These are phyloP conservation scores for Nicotiana undulata DNA, from an alignment of 257 asterid genomes.

Conservation along the genomic window DNA sequence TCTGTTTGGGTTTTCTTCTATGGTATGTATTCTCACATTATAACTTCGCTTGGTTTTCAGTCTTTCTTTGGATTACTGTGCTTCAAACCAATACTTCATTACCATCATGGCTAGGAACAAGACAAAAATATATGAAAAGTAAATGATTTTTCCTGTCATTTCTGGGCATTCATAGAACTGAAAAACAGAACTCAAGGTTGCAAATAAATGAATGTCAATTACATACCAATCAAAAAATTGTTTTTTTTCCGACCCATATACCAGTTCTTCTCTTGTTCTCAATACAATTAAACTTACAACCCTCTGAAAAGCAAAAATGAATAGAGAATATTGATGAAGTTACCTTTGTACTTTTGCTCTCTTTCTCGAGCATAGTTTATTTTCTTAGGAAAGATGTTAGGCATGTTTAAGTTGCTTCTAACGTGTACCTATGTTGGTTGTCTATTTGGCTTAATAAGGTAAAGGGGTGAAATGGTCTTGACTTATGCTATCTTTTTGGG, in stretches of 20 bases:
- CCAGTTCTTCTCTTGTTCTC: background rate
- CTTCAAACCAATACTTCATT: background rate
- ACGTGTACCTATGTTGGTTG: background rate
- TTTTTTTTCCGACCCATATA: background rate
- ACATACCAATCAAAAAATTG: background rate
- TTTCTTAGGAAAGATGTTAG: background rate
- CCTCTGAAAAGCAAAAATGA: background rate
- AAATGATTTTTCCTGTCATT: background rate
- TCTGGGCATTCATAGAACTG: background rate
- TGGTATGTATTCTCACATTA: slow-evolving; percentile 28
- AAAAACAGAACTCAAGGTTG: background rate
- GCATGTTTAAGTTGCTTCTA: background rate
- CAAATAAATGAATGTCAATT: background rate
- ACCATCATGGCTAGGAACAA: background rate
- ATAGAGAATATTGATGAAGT: background rate
- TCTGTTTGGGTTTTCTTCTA: slow-evolving; percentile 33
- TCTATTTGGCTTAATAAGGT: background rate
- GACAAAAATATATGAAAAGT: background rate
- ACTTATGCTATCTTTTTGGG: background rate
- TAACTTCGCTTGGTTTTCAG: background rate
- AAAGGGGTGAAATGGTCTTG: background rate
- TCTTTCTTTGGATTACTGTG: background rate
- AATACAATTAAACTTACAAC: background rate
- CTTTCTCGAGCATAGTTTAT: background rate
- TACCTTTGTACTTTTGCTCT: background rate